These are phyloP conservation scores for Chondrostereum purpureum DNA, from an alignment of 1,284 basidiomycete genomes.

Conservation along the genomic window DNA sequence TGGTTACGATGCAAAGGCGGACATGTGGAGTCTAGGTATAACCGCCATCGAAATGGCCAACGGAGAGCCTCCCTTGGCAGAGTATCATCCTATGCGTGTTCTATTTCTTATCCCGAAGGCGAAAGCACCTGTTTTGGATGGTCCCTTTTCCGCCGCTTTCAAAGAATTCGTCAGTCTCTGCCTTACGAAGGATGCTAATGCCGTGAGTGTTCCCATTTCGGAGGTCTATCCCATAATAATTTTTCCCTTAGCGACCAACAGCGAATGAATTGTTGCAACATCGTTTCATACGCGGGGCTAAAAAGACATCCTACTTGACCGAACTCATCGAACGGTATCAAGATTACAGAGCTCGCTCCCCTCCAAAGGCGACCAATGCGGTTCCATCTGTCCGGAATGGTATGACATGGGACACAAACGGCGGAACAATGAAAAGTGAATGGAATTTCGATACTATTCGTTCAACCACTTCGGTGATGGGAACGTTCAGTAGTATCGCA, in stretches of 20 bases:
- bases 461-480: slow-evolving; percentile 66
- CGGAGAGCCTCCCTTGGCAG: slow-evolving; percentile 88
- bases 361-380: slow-evolving; percentile 42
- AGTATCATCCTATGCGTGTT: slow-evolving; percentile 95
- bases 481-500: slow-evolving; percentile 62
- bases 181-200: slow-evolving; percentile 85
- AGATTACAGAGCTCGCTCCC: slow-evolving; percentile 56
- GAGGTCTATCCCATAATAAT: slow-evolving; percentile 11
- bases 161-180: slow-evolving; percentile 91
- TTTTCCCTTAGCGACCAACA: slow-evolving; percentile 63
- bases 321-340: slow-evolving; percentile 84
- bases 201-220: slow-evolving; percentile 39
- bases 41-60: slow-evolving; percentile 95
- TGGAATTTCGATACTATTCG: slow-evolving; percentile 93
- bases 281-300: slow-evolving; percentile 82
- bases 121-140: slow-evolving; percentile 89
- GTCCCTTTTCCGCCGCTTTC: slow-evolving; percentile 77
- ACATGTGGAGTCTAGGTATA: slow-evolving; percentile 96
- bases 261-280: slow-evolving; percentile 91
- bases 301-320: slow-evolving; percentile 74
- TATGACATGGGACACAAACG: slow-evolving; percentile 54
- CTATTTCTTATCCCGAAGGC: slow-evolving; percentile 95
- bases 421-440: slow-evolving; percentile 73
- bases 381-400: slow-evolving; percentile 48
- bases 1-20: slow-evolving; percentile 93